Conservation (phyloP, 805 yeast species). For the Wickerhamiella musiphila region DNA sequence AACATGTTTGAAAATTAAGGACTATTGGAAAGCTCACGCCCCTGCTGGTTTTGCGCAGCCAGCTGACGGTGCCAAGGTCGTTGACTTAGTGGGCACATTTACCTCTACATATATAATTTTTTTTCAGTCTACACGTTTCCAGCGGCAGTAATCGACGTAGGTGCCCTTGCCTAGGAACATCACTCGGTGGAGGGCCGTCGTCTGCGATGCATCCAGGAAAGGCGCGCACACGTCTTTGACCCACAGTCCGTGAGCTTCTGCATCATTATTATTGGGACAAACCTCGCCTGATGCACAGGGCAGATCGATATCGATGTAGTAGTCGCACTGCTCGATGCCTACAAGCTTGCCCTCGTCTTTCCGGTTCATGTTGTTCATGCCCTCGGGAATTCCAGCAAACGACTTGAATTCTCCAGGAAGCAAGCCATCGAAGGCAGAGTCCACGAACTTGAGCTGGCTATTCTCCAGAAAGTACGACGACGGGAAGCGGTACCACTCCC, state of each 20-base stretch:
- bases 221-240: constrained; percentile 10
- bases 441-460: constrained; percentile 44
- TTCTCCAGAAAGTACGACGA: constrained; percentile 66
- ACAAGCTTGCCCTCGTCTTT: constrained; percentile 45
- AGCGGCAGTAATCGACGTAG: constrained; percentile 18
- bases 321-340: constrained; percentile 40
- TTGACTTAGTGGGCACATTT: neutral
- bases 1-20: neutral
- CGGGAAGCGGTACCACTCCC: constrained; percentile 92
- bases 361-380: constrained; percentile 60
- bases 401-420: constrained; percentile 68
- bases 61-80: neutral
- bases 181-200: constrained; percentile 16
- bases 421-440: constrained; percentile 69
- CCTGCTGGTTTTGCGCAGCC: neutral
- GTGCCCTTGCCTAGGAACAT: constrained; percentile 12
- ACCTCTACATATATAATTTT: neutral
- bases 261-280: constrained; percentile 6
- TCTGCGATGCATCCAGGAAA: constrained; percentile 14
- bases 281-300: constrained; percentile 29
- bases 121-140: constrained; percentile 7
- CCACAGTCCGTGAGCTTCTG: too few relatives aligned
- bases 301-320: constrained; percentile 44
- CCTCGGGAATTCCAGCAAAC: constrained; percentile 31
- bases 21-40: neutral